Base-by-base conservation (phyloP, 345 rosid species). In the Gossypium turneri region DNA sequence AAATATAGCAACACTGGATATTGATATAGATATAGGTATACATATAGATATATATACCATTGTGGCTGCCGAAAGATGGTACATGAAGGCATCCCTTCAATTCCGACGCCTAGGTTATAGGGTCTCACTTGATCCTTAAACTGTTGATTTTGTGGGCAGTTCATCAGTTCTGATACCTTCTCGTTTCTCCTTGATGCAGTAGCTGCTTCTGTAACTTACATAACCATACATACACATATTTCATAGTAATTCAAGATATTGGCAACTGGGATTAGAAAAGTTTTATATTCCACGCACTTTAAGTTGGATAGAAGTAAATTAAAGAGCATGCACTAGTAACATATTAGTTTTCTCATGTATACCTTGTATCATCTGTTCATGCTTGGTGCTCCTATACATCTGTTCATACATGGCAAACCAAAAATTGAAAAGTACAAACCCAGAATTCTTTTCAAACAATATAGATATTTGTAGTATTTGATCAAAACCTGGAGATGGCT, bases 371-470 rank as follows among this genome's bases (percentile, higher is more conserved):
- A 79, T 78, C 81, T 86, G 86, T 62, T 88, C 92, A 76, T 85
- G 86, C 85, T 85, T 90, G 89, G 81, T 84, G 85, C 89, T 83
- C 75, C 94, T 84, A 82, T 86, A 85, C 92, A 90, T 90, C 92
- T 90, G 84, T 22, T 10, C 78, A 79, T 19, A 12, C 24, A 69
- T 10, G 27, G 15, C 44, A 69, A 69, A 27, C 62, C 8, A 75
- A 59, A 19, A 11, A 22, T 25, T 24, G 7, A 2, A 48, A 47
- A 67, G 48, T 27, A 47, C n/a, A 12, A 56, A 68, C 44, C 22
- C 62, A 58, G 7, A 57, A 22, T 22, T 53, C 52, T 24, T 27
- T 34, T 17, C 20, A 69, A 25, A 17, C 8, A 47, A 24, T 12
- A 15, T 12, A 13, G 13, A 48, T 48, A 12, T 48, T 10, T 48